phyloP scores from a whole-genome alignment of 805 yeast genomes.

The Kazachstania africana region DNA sequence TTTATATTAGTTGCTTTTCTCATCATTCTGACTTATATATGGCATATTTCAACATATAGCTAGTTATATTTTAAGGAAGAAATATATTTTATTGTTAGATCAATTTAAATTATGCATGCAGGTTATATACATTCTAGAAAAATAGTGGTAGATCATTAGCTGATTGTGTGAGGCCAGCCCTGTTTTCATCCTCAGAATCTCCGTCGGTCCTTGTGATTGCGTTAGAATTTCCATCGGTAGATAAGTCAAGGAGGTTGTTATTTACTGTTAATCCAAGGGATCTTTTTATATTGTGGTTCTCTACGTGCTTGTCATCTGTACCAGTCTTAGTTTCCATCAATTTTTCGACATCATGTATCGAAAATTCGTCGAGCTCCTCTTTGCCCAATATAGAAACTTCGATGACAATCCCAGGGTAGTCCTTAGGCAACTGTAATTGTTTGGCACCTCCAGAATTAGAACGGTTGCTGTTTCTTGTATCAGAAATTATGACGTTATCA shows the following conservation, averaged over 20 bases:
- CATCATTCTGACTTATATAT: not conserved
- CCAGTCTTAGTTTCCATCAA: constrained; percentile 20
- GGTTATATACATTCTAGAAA: constrained; percentile 8
- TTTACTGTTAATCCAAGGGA: too few relatives aligned
- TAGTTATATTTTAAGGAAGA: constrained; percentile 2
- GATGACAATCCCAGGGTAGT: constrained; percentile 32
- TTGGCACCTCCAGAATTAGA: not conserved
- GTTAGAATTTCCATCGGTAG: too few relatives aligned
- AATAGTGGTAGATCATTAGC: constrained; percentile 11
- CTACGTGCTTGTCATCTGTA: too few relatives aligned
- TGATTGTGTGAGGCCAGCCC: constrained; percentile 1
- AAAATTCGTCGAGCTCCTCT: constrained; percentile 17
- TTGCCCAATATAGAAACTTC: constrained; percentile 29
- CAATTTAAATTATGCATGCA: not conserved
- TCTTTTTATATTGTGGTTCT: too few relatives aligned
- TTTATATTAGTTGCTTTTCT: constrained; percentile 1
- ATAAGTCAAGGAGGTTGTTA: too few relatives aligned
- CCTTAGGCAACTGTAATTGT: constrained; percentile 21
- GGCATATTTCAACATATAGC: constrained; percentile 2
- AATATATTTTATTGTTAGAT: constrained; percentile 4
- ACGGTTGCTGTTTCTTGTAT: constrained; percentile 4
- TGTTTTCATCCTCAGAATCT: not conserved
- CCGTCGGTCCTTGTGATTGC: too few relatives aligned
- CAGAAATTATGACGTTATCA: constrained; percentile 18
- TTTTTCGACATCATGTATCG: constrained; percentile 15